A percentile compares a stretch with the other conserved stretches of the same genome.
Evolutionary conservation across 805 yeast species (phyloP).

Genomic region (Wickerhamiella nectarea): DNA sequence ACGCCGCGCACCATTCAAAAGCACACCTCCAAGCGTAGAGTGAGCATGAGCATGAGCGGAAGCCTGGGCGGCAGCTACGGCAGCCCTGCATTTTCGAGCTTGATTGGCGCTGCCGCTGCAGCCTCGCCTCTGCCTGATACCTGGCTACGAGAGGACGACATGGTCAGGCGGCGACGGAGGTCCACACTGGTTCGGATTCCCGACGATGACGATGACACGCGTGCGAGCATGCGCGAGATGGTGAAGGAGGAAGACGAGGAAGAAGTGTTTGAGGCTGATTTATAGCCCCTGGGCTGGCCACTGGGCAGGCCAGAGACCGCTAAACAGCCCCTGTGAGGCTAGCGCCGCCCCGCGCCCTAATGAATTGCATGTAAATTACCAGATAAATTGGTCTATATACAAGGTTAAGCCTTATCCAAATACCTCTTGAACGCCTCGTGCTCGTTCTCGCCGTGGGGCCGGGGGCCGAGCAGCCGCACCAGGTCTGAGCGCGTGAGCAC

Average conservation of each 20-base stretch:
- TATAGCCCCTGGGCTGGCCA: not conserved
- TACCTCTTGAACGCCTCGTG: constrained; percentile 87
- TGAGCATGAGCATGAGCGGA: constrained; percentile 10
- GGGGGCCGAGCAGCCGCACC: constrained; percentile 59
- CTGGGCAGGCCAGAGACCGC: too few relatives aligned
- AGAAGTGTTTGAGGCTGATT: constrained; percentile 3
- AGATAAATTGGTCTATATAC: not conserved
- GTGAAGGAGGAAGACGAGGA: constrained; percentile 15
- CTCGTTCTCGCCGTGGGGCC: constrained; percentile 57
- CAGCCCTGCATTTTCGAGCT: constrained; percentile 6
- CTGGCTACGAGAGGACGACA: constrained; percentile 14
- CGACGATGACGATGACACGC: constrained; percentile 19
- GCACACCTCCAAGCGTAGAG: not conserved
- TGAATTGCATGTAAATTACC: not conserved
- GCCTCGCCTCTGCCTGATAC: constrained; percentile 21
- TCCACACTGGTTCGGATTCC: constrained; percentile 6
- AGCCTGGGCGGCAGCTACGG: not conserved
- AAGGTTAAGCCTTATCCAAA: constrained; percentile 30
- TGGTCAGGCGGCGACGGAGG: constrained; percentile 8
- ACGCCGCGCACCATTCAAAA: constrained; percentile 12
- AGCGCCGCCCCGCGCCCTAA: not conserved
- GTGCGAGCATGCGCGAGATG: constrained; percentile 29
- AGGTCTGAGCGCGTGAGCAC: constrained; percentile 73
- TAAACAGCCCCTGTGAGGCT: too few relatives aligned
- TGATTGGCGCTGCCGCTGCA: constrained; percentile 13